Evolutionary conservation across 495 filamentous ascomycete species (phyloP).

Genomic region (Lophiostoma macrostomum): DNA sequence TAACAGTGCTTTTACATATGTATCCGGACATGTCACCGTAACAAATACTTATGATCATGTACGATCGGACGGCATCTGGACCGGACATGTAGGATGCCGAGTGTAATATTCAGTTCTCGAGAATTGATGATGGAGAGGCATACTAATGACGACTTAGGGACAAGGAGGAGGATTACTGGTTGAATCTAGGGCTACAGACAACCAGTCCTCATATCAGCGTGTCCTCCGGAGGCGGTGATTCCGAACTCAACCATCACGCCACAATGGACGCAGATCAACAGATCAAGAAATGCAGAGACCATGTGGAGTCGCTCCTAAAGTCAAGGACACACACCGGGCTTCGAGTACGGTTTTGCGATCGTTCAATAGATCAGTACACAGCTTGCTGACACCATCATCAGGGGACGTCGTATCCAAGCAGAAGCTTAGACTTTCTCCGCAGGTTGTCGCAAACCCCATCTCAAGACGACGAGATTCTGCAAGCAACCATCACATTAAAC

Average conservation of each 20-base stretch:
- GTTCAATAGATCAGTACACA: neutral
- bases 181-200: neutral
- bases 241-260: too few relatives aligned
- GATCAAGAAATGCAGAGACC: slow-evolving; percentile 9
- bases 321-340: neutral
- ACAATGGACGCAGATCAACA: neutral
- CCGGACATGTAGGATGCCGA: too few relatives aligned
- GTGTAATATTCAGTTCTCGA: too few relatives aligned
- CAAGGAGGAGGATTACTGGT: too few relatives aligned
- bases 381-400: neutral
- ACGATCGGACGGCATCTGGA: too few relatives aligned
- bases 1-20: too few relatives aligned
- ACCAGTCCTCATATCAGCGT: too few relatives aligned
- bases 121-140: too few relatives aligned
- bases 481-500: slow-evolving; percentile 36
- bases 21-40: too few relatives aligned
- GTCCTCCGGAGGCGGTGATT: neutral
- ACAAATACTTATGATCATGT: too few relatives aligned
- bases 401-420: slow-evolving; percentile 22
- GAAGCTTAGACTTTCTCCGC: slow-evolving; percentile 11
- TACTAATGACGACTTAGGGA: too few relatives aligned
- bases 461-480: neutral
- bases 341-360: neutral
- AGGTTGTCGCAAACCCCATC: neutral
- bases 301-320: slow-evolving; percentile 11